These are phyloP conservation scores for Lycium ferocissimum DNA, from an alignment of 257 asterid species.

Conservation along the genomic window DNA sequence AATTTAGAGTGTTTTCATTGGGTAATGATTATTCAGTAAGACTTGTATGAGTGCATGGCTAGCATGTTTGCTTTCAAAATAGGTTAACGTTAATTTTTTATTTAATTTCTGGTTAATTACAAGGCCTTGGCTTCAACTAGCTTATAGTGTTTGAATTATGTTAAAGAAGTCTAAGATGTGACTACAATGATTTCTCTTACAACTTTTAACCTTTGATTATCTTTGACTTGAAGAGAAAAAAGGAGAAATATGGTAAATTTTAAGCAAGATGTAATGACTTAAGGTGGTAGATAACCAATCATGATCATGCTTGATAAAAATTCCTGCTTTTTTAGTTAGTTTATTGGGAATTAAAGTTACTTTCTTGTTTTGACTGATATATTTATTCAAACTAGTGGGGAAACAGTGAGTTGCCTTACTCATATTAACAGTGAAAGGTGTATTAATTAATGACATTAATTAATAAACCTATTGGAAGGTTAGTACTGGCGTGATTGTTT, in stretches of 20 bases:
- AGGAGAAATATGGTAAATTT: not conserved
- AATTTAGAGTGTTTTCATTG: slow-evolving; percentile 27
- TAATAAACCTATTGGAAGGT: not conserved
- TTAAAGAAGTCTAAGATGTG: slow-evolving; percentile 40
- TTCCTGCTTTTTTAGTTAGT: not conserved
- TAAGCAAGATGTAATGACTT: slow-evolving; percentile 19
- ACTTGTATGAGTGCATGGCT: slow-evolving; percentile 25
- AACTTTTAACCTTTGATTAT: slow-evolving; percentile 39
- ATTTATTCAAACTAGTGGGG: slow-evolving; percentile 3
- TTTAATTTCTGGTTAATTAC: not conserved
- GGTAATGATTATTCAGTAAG: slow-evolving; percentile 25
- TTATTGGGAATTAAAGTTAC: not conserved
- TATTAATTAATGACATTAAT: not conserved
- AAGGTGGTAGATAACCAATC: slow-evolving; percentile 27
- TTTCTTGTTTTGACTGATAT: slow-evolving; percentile 24
- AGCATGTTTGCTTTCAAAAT: slow-evolving; percentile 28
- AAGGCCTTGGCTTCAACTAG: not conserved
- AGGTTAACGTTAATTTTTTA: slow-evolving; percentile 21
- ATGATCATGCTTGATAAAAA: slow-evolving; percentile 15
- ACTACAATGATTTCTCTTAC: slow-evolving; percentile 45
- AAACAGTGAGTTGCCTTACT: slow-evolving; percentile 1
- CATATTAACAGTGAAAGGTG: not conserved
- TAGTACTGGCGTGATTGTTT: not conserved
- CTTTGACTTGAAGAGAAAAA: slow-evolving; percentile 52
- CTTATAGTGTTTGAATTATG: slow-evolving; percentile 36